phyloP scores from a whole-genome alignment of 2,329 filamentous ascomycete genomes.

The Cercospora nicotianae region DNA sequence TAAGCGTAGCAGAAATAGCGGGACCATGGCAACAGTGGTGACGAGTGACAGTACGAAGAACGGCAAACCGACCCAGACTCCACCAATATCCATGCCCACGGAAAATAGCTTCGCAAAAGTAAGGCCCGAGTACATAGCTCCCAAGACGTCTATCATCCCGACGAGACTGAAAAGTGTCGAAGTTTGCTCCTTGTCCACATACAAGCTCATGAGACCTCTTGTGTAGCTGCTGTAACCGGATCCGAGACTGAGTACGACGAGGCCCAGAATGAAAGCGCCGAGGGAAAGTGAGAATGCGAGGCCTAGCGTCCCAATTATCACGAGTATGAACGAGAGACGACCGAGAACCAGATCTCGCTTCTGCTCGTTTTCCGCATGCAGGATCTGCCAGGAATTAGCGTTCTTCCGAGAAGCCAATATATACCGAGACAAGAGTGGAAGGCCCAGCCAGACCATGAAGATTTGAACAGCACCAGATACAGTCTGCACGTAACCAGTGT shows the following conservation, averaged over 20 bases:
- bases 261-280: background rate
- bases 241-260: background rate
- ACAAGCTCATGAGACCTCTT: background rate
- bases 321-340: background rate
- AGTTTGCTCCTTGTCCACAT: background rate
- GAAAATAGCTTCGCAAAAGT: background rate
- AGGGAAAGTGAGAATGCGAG: background rate
- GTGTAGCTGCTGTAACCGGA: slow-evolving; percentile 1
- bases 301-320: background rate
- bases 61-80: background rate
- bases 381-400: background rate
- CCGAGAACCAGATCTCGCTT: background rate
- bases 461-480: background rate
- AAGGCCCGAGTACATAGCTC: background rate
- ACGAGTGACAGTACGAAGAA: background rate
- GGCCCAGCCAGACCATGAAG: background rate
- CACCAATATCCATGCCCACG: background rate
- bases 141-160: background rate
- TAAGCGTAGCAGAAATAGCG: background rate
- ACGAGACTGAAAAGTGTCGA: background rate
- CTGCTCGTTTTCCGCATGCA: background rate
- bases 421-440: background rate
- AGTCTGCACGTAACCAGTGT: background rate
- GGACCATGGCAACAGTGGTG: background rate
- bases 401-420: background rate